Evolutionary conservation across 257 asterid species (phyloP).

Genomic region (Nicotiana obtusifolia): DNA sequence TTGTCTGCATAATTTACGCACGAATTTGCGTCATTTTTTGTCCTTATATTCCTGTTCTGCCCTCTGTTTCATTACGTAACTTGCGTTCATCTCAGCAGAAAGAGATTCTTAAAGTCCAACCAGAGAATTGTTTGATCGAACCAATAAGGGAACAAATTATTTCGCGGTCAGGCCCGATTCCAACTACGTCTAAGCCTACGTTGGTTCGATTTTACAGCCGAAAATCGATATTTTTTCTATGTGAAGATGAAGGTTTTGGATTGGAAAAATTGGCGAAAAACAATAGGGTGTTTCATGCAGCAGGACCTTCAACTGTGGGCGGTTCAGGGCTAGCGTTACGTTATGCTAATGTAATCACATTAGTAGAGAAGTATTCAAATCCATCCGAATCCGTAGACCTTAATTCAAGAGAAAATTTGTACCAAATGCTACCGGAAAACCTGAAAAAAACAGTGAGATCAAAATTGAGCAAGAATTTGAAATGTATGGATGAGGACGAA

Average conservation of each 20-base stretch:
- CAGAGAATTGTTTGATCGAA: slow-evolving; percentile 8
- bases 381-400: slow-evolving; percentile 27
- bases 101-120: slow-evolving; percentile 3
- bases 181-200: slow-evolving; percentile 26
- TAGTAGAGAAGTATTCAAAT: slow-evolving; percentile 46
- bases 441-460: slow-evolving; percentile 42
- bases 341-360: slow-evolving; percentile 58
- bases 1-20: slow-evolving; percentile 38
- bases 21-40: slow-evolving; percentile 53
- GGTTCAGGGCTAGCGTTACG: slow-evolving; percentile 71
- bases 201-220: slow-evolving; percentile 58
- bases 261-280: background rate
- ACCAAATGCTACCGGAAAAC: slow-evolving; percentile 72
- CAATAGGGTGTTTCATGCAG: slow-evolving; percentile 50
- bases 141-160: slow-evolving; percentile 26
- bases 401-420: slow-evolving; percentile 39
- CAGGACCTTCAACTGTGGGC: slow-evolving; percentile 62
- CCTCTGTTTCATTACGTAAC: slow-evolving; percentile 9
- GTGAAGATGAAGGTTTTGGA: slow-evolving; percentile 20
- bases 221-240: slow-evolving; percentile 19
- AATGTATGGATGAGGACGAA: slow-evolving; percentile 33
- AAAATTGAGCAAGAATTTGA: slow-evolving; percentile 64
- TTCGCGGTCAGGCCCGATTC: slow-evolving; percentile 49
- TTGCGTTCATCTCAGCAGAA: slow-evolving; percentile 15
- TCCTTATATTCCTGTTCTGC: slow-evolving; percentile 21